Evolutionary conservation across 2,329 filamentous ascomycete genomes (phyloP), one percentile per base, ranked within the genome.

Genomic region (Colletotrichum sublineola): DNA sequence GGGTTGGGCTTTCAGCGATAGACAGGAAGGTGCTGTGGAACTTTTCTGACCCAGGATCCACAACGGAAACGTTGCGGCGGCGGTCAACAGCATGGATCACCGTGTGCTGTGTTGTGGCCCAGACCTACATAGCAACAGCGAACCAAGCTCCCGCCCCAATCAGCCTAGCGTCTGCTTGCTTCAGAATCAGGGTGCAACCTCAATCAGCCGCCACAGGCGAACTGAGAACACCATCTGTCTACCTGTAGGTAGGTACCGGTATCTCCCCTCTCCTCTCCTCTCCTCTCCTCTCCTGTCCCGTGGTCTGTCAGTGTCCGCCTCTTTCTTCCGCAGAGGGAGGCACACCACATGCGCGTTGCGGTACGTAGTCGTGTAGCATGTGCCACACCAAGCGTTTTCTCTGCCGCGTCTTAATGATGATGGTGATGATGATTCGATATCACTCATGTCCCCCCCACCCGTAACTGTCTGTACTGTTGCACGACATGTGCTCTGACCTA

Each of bases 171-270:
- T 55, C 60, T 33, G 38, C 5, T n/a, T 33, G 44, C 58, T 48
- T 40, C 46, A 69, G 53, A 55, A 42, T 56, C 67, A 71, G 50
- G 65, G 44, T 60, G 57, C 58, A 61, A 57, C 70, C 40, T 56
- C 66, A 42, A 65, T 42, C 46, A 69, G 69, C 69, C 70, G 70
- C 70, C 55, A 52, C 55, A 64, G 48, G 70, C 70, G 70, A 73
- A 24, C 24, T 14, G 31, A 20, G 24, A 55, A 68, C 9, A 8
- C 48, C 15, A 24, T 14, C 50, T 36, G 15, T 40, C 8, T 44
- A 14, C 33, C 60, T 14, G 46, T 52, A 24, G 24, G 24, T 24
- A 24, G 24, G 24, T 24, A 24, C 24, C 60, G 9, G n/a, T 12
- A 15, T 40, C 5, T 9, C 29, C 31, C 29, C 29, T 44, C 11